A percentile compares a stretch with the other conserved stretches of the same genome.
Conservation (phyloP, 2,329 filamentous ascomycete genomes). For the Curvularia sp. region DNA sequence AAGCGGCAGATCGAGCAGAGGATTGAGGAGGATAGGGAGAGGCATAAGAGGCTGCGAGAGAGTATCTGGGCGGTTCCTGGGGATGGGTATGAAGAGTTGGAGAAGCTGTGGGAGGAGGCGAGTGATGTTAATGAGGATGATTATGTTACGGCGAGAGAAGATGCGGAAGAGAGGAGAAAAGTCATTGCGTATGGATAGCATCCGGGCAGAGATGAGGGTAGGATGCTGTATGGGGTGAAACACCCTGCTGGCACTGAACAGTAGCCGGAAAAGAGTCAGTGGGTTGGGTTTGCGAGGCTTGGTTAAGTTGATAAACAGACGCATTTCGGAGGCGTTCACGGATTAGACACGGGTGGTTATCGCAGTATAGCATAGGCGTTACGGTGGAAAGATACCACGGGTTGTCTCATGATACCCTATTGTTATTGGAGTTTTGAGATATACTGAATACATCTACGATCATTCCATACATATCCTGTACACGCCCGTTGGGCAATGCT, state of each 20-base stretch:
- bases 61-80: conserved; percentile 88
- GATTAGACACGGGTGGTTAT: not conserved
- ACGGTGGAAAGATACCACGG: conserved; percentile 43
- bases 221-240: not conserved
- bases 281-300: not conserved
- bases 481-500: conserved; percentile 44
- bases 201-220: conserved; percentile 1
- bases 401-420: conserved; percentile 25
- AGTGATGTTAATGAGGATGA: conserved; percentile 91
- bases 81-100: conserved; percentile 70
- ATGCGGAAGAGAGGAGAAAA: conserved; percentile 64
- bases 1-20: conserved; percentile 92
- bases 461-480: conserved; percentile 50
- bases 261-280: not conserved
- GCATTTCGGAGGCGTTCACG: conserved; percentile 11
- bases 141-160: conserved; percentile 76
- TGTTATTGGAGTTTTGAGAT: conserved; percentile 21
- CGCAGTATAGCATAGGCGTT: conserved; percentile 39
- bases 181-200: conserved; percentile 52
- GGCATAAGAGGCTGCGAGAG: conserved; percentile 90
- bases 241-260: not conserved
- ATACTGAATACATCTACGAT: conserved; percentile 43
- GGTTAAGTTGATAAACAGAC: not conserved
- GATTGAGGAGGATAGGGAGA: conserved; percentile 94
- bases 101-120: conserved; percentile 83